These are phyloP conservation scores for Macrophomina pseudophaseolina DNA, from an alignment of 2,329 filamentous ascomycete genomes.

Conservation along the genomic window DNA sequence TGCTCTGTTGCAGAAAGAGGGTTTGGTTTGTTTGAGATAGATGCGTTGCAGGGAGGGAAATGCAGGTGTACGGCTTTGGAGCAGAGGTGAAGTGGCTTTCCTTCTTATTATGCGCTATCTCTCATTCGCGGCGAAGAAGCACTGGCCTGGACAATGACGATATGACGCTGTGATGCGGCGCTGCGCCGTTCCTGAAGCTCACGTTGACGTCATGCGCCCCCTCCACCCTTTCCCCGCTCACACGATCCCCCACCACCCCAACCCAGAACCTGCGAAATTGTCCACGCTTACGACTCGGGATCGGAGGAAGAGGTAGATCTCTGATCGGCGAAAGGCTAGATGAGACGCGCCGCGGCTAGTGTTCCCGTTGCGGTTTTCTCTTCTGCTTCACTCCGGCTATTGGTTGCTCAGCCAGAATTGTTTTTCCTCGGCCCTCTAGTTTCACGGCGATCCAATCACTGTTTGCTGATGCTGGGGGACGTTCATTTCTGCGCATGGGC, in stretches of 20 bases:
- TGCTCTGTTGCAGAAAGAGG: background rate
- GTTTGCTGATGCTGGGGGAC: too few relatives aligned
- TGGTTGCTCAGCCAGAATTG: too few relatives aligned
- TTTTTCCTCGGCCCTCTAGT: too few relatives aligned
- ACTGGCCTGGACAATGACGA: constrained; percentile 5
- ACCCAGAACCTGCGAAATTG: background rate
- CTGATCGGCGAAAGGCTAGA: background rate
- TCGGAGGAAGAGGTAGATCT: background rate
- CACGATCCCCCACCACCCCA: background rate
- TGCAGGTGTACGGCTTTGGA: too few relatives aligned
- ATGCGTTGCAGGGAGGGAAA: background rate
- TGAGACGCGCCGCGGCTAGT: background rate
- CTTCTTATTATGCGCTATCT: background rate
- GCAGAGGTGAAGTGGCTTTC: background rate
- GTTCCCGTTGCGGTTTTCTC: background rate
- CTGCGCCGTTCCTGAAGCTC: background rate
- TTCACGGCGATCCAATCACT: too few relatives aligned
- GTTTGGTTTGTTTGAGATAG: too few relatives aligned
- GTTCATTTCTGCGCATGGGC: too few relatives aligned
- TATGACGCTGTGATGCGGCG: constrained; percentile 7
- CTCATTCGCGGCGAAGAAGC: background rate
- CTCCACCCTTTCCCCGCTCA: background rate
- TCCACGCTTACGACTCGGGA: background rate
- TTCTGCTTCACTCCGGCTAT: background rate
- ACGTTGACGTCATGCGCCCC: constrained; percentile 17